Percentiles rank a stretch among this genome's conserved stretches.
Conservation (phyloP, 2,329 filamentous ascomycete genomes). For the Trichoderma breve region DNA sequence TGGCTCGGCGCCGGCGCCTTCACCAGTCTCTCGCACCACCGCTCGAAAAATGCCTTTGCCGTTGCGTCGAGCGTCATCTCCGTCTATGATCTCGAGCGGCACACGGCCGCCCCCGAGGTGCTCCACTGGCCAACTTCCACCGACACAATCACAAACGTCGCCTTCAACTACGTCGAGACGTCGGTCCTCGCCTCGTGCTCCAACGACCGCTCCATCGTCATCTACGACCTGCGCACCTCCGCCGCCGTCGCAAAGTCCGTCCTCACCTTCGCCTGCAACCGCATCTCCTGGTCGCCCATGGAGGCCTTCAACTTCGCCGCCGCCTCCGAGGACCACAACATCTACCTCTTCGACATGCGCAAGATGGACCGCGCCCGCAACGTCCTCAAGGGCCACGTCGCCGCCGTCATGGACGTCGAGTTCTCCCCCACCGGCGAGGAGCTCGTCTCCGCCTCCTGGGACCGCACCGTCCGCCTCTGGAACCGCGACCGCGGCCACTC, state of each 20-base stretch:
- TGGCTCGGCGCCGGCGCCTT: conserved; percentile 84
- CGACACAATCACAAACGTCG: conserved; percentile 84
- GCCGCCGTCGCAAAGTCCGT: conserved; percentile 78
- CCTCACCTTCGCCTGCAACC: conserved; percentile 79
- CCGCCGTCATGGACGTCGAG: conserved; percentile 93
- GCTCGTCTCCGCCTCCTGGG: conserved; percentile 81
- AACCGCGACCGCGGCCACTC: conserved; percentile 76
- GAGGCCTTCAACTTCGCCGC: conserved; percentile 94
- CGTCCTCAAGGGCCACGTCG: conserved; percentile 83
- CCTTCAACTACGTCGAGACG: conserved; percentile 93
- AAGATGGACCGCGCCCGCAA: conserved; percentile 86
- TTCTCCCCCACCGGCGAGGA: conserved; percentile 94
- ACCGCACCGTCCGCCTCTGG: conserved; percentile 86
- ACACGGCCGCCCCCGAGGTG: conserved; percentile 77
- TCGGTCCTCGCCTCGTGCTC: conserved; percentile 83
- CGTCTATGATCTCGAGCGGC: conserved; percentile 82
- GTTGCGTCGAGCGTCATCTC: conserved; percentile 74
- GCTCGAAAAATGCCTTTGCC: conserved; percentile 75
- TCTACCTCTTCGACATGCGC: conserved; percentile 86
- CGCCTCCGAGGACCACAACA: conserved; percentile 91
- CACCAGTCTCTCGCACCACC: conserved; percentile 79
- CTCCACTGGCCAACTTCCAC: conserved; percentile 83
- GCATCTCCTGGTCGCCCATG: conserved; percentile 91
- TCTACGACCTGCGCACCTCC: conserved; percentile 89
- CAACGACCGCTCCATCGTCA: conserved; percentile 79